Percentiles rank a stretch among this genome's conserved stretches.
These are phyloP conservation scores for Agrocybe pediades DNA, from an alignment of 768 basidiomycete species.

Conservation along the genomic window DNA sequence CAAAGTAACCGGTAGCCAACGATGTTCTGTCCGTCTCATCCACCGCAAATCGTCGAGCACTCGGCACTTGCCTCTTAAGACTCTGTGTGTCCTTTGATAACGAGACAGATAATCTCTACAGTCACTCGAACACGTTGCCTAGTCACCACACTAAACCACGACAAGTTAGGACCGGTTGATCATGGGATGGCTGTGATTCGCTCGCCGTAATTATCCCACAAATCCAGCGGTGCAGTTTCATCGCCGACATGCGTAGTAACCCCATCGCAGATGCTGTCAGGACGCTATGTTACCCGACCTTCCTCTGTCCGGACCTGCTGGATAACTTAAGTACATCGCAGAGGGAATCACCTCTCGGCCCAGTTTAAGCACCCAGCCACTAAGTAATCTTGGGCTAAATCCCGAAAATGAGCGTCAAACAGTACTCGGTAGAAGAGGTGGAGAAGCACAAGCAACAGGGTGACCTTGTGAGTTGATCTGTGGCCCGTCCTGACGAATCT, in stretches of 20 bases:
- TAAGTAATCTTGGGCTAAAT: too few species aligned
- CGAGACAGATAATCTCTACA: too few species aligned
- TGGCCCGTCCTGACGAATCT: background rate
- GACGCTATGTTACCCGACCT: background rate
- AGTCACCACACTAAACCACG: too few species aligned
- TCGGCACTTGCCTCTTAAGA: too few species aligned
- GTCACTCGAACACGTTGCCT: too few species aligned
- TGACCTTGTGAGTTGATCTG: slow-evolving; percentile 2
- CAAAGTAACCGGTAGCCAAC: background rate
- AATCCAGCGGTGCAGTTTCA: background rate
- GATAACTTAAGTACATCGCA: background rate
- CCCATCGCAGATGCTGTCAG: background rate
- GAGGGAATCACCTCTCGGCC: background rate
- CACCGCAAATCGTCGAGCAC: too few species aligned
- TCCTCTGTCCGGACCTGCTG: background rate
- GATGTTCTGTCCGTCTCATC: too few species aligned
- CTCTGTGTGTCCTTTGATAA: too few species aligned
- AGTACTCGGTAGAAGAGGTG: slow-evolving; percentile 1
- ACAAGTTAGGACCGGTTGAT: too few species aligned
- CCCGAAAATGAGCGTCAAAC: slow-evolving; percentile 1
- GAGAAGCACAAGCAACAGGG: slow-evolving; percentile 1
- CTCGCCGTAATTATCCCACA: background rate
- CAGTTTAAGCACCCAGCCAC: background rate
- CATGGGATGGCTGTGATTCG: too few species aligned
- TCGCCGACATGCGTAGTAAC: background rate